phyloP scores from a whole-genome alignment of 148 eudicot species.

The Talinum fruticosum region DNA sequence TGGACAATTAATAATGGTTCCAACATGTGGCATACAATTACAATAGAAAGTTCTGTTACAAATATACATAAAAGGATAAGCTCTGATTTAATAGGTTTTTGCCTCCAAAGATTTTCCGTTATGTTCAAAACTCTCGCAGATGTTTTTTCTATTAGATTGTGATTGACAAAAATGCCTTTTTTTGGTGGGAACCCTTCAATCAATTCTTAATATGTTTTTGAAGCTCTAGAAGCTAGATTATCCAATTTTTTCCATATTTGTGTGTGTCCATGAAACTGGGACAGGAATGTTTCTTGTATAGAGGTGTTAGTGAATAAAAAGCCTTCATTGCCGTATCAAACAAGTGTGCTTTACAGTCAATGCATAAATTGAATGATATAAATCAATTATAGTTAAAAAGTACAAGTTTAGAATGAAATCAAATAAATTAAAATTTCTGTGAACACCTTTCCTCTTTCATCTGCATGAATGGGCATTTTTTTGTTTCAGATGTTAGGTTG shows the following conservation, averaged over 20 bases:
- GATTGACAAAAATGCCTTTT: neutral
- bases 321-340: neutral
- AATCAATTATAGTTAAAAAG: neutral
- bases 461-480: neutral
- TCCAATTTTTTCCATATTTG: neutral
- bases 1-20: neutral
- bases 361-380: neutral
- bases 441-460: neutral
- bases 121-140: neutral
- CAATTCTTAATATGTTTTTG: neutral
- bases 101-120: neutral
- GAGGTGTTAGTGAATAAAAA: neutral
- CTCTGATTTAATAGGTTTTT: neutral
- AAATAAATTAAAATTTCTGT: neutral
- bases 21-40: neutral
- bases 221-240: neutral
- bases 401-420: neutral
- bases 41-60: neutral
- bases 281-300: neutral
- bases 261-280: neutral
- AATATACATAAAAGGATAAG: no score
- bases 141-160: neutral
- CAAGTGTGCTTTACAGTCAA: neutral
- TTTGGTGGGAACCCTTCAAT: neutral
- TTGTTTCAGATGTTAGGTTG: slow-evolving; percentile 79